Evolutionary conservation across 2,329 filamentous ascomycete species (phyloP), one percentile per base, ranked within the genome.

Genomic region (Cadophora sp.): DNA sequence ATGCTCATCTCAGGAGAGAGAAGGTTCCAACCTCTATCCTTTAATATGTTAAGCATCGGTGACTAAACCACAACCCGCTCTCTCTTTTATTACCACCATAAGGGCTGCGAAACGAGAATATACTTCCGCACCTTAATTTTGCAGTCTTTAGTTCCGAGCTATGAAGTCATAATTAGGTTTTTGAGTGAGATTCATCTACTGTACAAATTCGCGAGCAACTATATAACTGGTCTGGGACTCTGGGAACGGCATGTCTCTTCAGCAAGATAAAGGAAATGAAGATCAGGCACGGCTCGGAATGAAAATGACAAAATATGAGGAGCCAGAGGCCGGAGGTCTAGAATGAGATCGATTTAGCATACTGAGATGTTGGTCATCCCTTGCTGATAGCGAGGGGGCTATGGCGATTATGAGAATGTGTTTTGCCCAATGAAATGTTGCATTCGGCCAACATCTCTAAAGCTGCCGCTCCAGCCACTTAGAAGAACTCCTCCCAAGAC

Each of bases 1-100:
- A 83, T 90, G 71, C 84, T 90, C 59, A 89, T 89, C 73, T 90
- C 88, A 53, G 87, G 90, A 75, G 87, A 84, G 90, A 75, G 87
- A 84, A 71, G 91, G 91, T 61, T 86, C 88, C 43, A 93, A 93
- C 75, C 84, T 93, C 1, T 89, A 43, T 22, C 65, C 9, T 66
- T 65, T 7, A 68, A 16, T 48, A 73, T 67, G 2, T 61, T 39
- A 13, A 64, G 53, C 60, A 74, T 62, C 5, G 72, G 73, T 13
- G 71, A 74, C 36, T 73, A 70, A 36, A 74, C 69, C 6, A 72
- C 65, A 18, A 72, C 67, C 56, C 68, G 62, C n/a, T 67, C 58
- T 30, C 69, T 64, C 53, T 51, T 66, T 36, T 66, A 59, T 1
- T 47, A 55, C 71, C 72, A 74, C 55, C 67, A 68, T 22, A 70